A percentile compares a stretch with the other conserved stretches of the same genome.
phyloP scores from a whole-genome alignment of 148 eudicot genomes.

The Selenicereus undatus region DNA sequence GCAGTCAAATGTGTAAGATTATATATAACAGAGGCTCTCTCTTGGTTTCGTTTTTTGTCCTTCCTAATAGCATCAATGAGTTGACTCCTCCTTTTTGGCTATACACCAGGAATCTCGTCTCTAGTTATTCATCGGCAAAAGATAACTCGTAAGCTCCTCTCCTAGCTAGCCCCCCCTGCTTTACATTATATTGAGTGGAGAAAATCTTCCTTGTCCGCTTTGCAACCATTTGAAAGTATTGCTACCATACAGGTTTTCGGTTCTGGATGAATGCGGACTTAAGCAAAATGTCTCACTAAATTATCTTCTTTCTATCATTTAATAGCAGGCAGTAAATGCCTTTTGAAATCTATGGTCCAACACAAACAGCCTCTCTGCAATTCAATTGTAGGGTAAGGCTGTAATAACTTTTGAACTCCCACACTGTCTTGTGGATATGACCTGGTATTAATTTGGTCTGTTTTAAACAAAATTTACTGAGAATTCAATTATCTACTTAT shows the following conservation, averaged over 20 bases:
- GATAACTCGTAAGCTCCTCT: conserved; percentile 46
- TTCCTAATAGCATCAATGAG: neutral
- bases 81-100: neutral
- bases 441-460: neutral
- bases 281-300: neutral
- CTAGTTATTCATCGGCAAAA: conserved; percentile 37
- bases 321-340: neutral
- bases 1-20: conserved; percentile 48
- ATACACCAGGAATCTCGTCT: conserved; percentile 50
- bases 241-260: neutral
- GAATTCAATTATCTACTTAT: neutral
- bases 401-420: too few relatives aligned
- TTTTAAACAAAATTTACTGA: neutral
- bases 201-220: too few relatives aligned
- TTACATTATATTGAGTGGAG: neutral
- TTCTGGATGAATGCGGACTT: neutral
- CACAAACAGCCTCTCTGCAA: neutral
- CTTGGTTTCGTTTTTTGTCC: neutral
- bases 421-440: too few relatives aligned
- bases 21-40: neutral
- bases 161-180: neutral
- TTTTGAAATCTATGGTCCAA: neutral
- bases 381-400: too few relatives aligned
- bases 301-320: neutral
- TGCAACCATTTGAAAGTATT: neutral